Conservation (phyloP, 1,284 basidiomycete genomes). For the Kalmanozyma brasiliensis region DNA sequence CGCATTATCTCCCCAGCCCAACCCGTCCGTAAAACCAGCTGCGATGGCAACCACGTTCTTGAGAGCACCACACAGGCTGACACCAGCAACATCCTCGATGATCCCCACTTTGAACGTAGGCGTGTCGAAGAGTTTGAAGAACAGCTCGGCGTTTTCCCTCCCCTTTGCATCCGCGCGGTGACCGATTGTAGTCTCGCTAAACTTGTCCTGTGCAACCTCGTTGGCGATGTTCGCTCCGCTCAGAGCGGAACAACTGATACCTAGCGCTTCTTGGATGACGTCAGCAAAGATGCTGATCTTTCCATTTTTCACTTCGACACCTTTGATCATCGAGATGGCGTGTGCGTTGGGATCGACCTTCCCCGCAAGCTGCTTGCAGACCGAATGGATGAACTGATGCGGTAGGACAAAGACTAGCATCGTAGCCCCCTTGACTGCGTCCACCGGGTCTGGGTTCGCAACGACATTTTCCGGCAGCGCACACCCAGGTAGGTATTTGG, state of each 20-base stretch:
- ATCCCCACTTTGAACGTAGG: constrained; percentile 72
- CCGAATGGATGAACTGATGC: constrained; percentile 70
- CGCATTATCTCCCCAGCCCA: constrained; percentile 73
- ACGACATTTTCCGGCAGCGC: constrained; percentile 71
- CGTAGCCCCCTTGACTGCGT: constrained; percentile 72
- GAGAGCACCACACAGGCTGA: constrained; percentile 73
- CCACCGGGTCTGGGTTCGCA: constrained; percentile 71
- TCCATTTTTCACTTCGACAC: constrained; percentile 68
- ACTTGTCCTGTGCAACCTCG: constrained; percentile 71
- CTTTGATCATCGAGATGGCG: constrained; percentile 69
- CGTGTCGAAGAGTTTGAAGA: constrained; percentile 70
- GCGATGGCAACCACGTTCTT: constrained; percentile 74
- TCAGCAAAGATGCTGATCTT: constrained; percentile 73
- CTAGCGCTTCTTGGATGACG: constrained; percentile 72
- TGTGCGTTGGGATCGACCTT: constrained; percentile 59
- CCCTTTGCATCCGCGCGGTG: constrained; percentile 68
- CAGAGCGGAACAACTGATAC: constrained; percentile 71
- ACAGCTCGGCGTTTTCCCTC: constrained; percentile 52
- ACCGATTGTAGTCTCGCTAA: constrained; percentile 73
- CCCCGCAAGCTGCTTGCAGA: constrained; percentile 63
- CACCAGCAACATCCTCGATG: constrained; percentile 73
- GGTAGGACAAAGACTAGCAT: constrained; percentile 73
- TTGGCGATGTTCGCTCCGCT: constrained; percentile 74
- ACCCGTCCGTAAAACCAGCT: constrained; percentile 73
- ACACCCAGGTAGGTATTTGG: constrained; percentile 72